Evolutionary conservation across 805 yeast species (phyloP).

Genomic region (Isabelozyma pseudorhagii): DNA sequence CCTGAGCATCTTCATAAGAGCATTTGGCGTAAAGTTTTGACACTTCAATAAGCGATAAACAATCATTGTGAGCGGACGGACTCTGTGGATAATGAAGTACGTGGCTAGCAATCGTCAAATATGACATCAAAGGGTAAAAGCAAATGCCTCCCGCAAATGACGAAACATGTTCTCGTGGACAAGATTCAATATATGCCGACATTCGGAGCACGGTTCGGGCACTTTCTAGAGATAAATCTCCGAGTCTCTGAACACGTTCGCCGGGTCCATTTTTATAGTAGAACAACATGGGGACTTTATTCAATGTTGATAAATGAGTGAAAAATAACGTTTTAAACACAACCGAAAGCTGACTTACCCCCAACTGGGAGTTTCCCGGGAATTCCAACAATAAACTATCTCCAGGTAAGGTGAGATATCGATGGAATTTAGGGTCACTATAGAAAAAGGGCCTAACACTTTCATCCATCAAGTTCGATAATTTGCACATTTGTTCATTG

Average conservation of each 20-base stretch:
- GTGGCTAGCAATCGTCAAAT: conserved; percentile 18
- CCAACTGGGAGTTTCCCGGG: background rate
- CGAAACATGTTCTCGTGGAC: conserved; percentile 6
- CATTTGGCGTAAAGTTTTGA: conserved; percentile 6
- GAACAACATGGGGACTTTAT: conserved; percentile 24
- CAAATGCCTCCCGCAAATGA: conserved; percentile 8
- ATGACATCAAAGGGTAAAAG: conserved; percentile 1
- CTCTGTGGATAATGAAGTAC: conserved; percentile 15
- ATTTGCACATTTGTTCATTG: conserved; percentile 16
- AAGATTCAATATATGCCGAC: conserved; percentile 4
- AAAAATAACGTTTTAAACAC: conserved; percentile 21
- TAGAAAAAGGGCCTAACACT: conserved; percentile 16
- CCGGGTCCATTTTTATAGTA: conserved; percentile 5
- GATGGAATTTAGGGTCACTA: conserved; percentile 6
- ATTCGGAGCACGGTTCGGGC: conserved; percentile 23
- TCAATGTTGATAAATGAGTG: conserved; percentile 22
- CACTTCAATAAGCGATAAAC: conserved; percentile 17
- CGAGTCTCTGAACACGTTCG: conserved; percentile 10
- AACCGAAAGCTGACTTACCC: background rate
- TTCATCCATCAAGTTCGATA: conserved; percentile 15
- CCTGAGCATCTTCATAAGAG: background rate
- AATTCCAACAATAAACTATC: background rate
- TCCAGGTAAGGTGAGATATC: background rate
- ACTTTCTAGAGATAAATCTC: conserved; percentile 22
- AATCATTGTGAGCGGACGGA: conserved; percentile 13